Evolutionary conservation across 2,329 filamentous ascomycete species (phyloP).

Genomic region (Zelopaecilomyces penicillatus): DNA sequence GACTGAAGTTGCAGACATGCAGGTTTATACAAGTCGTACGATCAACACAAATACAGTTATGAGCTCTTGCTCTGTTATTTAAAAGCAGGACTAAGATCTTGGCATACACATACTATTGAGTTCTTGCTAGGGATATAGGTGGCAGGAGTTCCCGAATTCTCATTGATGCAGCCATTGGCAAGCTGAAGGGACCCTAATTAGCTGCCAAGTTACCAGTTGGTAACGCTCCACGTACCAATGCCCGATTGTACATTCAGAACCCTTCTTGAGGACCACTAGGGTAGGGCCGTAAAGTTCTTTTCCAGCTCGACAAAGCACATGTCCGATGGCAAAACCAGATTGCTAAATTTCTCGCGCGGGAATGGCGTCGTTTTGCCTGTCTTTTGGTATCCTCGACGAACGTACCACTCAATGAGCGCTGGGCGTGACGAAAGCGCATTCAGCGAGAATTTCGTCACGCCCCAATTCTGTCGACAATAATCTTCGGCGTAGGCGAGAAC

Average conservation of each 20-base stretch:
- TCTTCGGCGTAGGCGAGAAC: conserved; percentile 24
- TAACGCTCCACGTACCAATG: neutral
- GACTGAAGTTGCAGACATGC: no score
- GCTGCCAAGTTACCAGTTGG: no score
- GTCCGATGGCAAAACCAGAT: conserved; percentile 16
- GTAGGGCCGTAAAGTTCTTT: conserved; percentile 17
- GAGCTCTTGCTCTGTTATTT: no score
- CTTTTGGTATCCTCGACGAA: conserved; percentile 22
- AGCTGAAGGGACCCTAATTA: no score
- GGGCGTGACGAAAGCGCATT: conserved; percentile 26
- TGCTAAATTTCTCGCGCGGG: conserved; percentile 15
- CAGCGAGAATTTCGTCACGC: conserved; percentile 19
- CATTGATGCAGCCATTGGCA: no score
- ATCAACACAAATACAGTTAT: no score
- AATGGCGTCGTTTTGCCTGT: conserved; percentile 27
- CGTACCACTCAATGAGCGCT: conserved; percentile 28
- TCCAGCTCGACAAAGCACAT: conserved; percentile 28
- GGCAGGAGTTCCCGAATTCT: no score
- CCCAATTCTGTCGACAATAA: conserved; percentile 21
- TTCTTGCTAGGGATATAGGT: no score
- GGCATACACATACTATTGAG: no score
- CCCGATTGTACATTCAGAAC: neutral
- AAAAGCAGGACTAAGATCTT: no score
- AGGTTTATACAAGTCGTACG: no score
- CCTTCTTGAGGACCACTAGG: neutral